Evolutionary conservation across 1,284 basidiomycete species (phyloP).

Genomic region (Rhodofomes roseus): DNA sequence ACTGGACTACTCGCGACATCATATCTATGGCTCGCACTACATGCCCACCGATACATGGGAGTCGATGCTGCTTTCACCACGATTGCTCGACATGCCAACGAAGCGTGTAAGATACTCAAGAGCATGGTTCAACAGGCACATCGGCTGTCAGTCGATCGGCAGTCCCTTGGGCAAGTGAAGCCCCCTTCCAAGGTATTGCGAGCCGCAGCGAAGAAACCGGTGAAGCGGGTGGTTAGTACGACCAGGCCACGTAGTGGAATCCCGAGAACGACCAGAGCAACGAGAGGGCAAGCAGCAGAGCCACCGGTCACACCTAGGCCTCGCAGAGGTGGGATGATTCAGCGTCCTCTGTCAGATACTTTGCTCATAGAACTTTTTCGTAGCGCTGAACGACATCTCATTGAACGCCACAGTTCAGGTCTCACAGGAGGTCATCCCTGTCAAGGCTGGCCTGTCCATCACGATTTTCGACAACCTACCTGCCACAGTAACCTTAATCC

Average conservation of each 20-base stretch:
- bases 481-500: slow-evolving; percentile 45
- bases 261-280: slow-evolving; percentile 10
- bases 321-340: slow-evolving; percentile 34
- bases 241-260: slow-evolving; percentile 6
- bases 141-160: background rate
- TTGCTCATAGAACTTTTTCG: background rate
- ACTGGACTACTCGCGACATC: slow-evolving; percentile 46
- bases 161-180: slow-evolving; percentile 10
- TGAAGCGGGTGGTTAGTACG: slow-evolving; percentile 4
- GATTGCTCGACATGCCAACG: slow-evolving; percentile 44
- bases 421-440: slow-evolving; percentile 19
- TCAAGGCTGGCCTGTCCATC: slow-evolving; percentile 4
- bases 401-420: slow-evolving; percentile 24
- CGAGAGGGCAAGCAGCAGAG: slow-evolving; percentile 6
- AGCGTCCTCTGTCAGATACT: background rate
- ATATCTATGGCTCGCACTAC: slow-evolving; percentile 64
- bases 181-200: slow-evolving; percentile 9
- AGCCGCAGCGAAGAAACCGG: slow-evolving; percentile 10
- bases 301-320: slow-evolving; percentile 25
- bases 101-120: slow-evolving; percentile 47
- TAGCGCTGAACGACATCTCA: slow-evolving; percentile 35
- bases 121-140: slow-evolving; percentile 26
- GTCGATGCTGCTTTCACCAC: slow-evolving; percentile 34
- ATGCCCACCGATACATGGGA: slow-evolving; percentile 47
- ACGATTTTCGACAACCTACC: slow-evolving; percentile 47